These are phyloP conservation scores for Diaporthe amygdali DNA, from an alignment of 2,329 filamentous ascomycete species.

Conservation along the genomic window DNA sequence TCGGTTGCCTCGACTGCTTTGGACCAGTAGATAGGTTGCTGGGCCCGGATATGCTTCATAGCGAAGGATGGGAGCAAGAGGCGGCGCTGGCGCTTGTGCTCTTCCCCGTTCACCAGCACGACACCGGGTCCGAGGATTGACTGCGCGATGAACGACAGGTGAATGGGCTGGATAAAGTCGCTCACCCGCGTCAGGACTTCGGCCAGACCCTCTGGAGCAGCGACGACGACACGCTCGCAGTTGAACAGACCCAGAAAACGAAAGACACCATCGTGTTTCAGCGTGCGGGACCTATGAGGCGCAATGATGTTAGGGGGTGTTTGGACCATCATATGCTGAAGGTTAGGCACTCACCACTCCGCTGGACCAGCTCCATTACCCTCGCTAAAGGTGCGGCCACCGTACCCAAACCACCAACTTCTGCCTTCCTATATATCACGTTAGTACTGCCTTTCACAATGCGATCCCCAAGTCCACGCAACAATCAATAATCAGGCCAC, in stretches of 20 bases:
- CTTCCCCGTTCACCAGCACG: neutral
- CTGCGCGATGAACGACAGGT: neutral
- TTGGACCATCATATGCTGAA: no score
- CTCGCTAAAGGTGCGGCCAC: neutral
- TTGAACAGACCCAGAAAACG: neutral
- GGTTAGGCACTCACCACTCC: neutral
- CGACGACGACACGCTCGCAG: neutral
- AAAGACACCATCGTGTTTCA: neutral
- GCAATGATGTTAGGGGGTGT: neutral
- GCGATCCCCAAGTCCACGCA: neutral
- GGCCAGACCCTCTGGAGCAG: neutral
- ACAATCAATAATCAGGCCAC: neutral
- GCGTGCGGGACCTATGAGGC: neutral
- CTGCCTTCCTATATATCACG: neutral
- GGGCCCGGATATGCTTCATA: neutral
- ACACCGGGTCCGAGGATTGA: neutral
- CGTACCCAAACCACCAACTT: slow-evolving; percentile 1
- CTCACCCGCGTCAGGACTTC: neutral
- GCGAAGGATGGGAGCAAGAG: neutral
- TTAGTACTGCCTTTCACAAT: neutral
- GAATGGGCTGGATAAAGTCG: neutral
- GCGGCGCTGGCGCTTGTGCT: neutral
- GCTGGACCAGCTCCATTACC: neutral
- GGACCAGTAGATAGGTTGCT: neutral
- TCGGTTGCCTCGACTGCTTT: neutral